Base-by-base conservation (phyloP, 768 basidiomycete genomes). In the Boletus sp. region DNA sequence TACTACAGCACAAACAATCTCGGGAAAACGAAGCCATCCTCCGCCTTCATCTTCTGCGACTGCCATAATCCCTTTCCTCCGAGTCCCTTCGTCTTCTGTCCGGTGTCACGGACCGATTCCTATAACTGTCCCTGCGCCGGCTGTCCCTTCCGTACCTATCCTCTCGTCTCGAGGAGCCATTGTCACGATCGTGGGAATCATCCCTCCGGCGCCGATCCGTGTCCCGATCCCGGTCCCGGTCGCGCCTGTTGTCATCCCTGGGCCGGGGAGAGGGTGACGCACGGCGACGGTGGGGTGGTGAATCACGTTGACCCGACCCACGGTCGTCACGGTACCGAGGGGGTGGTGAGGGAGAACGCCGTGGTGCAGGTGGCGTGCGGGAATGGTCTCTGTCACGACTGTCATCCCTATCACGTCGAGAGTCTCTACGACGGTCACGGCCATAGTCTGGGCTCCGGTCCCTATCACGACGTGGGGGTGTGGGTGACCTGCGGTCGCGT, bases 291-390 rank as follows among this genome's bases (percentile, higher is more conserved):
- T 55, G 60, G 28, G 69, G 65, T 17, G 70, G 62, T 8, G 72
- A 65, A 45, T 67, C 64, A 11, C 61, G 62, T 60, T 65, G 53
- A 59, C 69, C 46, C 33, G 51, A 60, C n/a, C 42, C 18, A 11
- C 60, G 64, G 17, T 71, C 61, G 1, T 66, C 68, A 6, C 61
- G 64, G 17, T 70, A 61, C 49, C 71, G 67, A 14, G 62, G 63
- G 1, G 63, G 64, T 2, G 73, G 67, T 10, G 74, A 64, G 10
- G 68, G 64, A 45, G 67, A 56, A 53, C 55, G 67, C 15, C 52
- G 71, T 5, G 68, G 69, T 11, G 72, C 74, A 6, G 75, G 70
- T 5, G 72, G 75, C 8, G 72, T 68, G 24, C 67, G 73, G 10
- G 76, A 76, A 30, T 63, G 64, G 20, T 71, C 71, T 18, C 73